These are phyloP conservation scores for Colletotrichum scovillei DNA, from an alignment of 2,329 filamentous ascomycete species.

Conservation along the genomic window DNA sequence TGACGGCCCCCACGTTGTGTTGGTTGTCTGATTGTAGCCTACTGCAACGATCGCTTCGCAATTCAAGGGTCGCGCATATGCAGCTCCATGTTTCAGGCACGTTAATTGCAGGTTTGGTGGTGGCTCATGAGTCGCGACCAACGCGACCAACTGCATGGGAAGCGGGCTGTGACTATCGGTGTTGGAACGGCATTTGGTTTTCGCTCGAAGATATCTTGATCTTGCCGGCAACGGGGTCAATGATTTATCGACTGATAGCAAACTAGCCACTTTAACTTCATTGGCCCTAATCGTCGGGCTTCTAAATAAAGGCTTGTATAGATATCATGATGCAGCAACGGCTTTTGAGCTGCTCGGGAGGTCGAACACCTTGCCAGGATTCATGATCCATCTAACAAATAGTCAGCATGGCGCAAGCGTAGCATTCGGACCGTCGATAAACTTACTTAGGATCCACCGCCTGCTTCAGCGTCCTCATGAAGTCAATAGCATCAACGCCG, in stretches of 20 bases:
- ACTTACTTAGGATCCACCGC: conserved; percentile 67
- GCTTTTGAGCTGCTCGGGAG: conserved; percentile 15
- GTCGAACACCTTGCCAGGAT: conserved; percentile 77
- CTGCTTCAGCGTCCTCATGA: conserved; percentile 74
- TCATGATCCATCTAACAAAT: conserved; percentile 68
- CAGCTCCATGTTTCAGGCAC: conserved; percentile 14
- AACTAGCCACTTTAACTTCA: not conserved
- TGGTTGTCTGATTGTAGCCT: conserved; percentile 17
- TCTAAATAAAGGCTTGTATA: not conserved
- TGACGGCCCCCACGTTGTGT: conserved; percentile 19
- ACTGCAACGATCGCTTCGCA: not conserved
- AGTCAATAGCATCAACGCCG: conserved; percentile 69
- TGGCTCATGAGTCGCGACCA: not conserved
- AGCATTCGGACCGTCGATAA: not conserved
- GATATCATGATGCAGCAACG: not conserved
- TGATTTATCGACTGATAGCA: not conserved
- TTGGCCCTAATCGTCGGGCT: not conserved
- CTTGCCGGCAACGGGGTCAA: not conserved
- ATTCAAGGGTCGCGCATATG: not conserved
- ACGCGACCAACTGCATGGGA: not conserved
- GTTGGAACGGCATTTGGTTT: not conserved
- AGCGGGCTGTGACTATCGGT: not conserved
- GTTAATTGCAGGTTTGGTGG: not conserved
- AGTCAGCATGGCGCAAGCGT: not conserved
- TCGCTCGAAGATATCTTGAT: not conserved